Conservation (phyloP, 257 asterid genomes). For the Lantana camara region DNA sequence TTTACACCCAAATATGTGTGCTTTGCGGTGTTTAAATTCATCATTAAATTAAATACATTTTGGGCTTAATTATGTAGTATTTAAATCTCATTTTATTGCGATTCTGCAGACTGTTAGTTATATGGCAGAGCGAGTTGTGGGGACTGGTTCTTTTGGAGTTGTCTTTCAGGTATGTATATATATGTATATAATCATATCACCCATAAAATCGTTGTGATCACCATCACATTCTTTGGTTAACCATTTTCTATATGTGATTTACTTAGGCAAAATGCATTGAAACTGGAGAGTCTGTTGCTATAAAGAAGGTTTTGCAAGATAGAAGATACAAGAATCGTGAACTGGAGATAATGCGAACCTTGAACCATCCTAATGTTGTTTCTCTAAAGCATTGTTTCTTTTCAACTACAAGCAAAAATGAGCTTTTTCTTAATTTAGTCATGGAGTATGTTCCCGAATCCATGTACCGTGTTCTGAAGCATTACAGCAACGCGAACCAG, state of each 20-base stretch:
- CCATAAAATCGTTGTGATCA: background rate
- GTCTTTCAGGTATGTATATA: constrained; percentile 61
- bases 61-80: background rate
- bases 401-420: constrained; percentile 63
- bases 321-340: constrained; percentile 83
- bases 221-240: constrained; percentile 4
- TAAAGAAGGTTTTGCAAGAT: constrained; percentile 74
- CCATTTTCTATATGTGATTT: constrained; percentile 23
- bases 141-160: constrained; percentile 72
- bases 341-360: constrained; percentile 68
- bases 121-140: constrained; percentile 75
- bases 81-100: constrained; percentile 24
- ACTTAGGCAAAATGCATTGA: constrained; percentile 73
- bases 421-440: constrained; percentile 71
- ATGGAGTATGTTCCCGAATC: constrained; percentile 80
- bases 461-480: constrained; percentile 62
- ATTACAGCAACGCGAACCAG: constrained; percentile 59
- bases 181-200: constrained; percentile 11
- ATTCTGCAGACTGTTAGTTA: constrained; percentile 54
- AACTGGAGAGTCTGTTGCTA: constrained; percentile 78
- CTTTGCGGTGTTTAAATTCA: no score
- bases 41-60: no score
- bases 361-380: constrained; percentile 77
- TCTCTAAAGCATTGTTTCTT: constrained; percentile 72
- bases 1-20: background rate